Evolutionary conservation across 495 filamentous ascomycete species (phyloP).

Genomic region (Tuber umbilicatum): DNA sequence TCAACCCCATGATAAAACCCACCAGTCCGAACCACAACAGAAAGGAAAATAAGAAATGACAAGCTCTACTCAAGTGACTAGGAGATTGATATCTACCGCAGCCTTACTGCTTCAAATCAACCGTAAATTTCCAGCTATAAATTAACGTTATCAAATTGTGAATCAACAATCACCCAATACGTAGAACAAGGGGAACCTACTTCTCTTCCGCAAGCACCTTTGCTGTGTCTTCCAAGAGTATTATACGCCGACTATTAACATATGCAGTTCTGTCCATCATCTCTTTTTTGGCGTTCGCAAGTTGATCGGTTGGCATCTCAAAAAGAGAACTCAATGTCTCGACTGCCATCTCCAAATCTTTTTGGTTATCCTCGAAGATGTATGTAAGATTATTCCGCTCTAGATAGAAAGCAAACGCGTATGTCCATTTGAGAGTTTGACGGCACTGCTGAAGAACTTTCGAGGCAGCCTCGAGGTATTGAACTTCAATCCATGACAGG

Average conservation of each 20-base stretch:
- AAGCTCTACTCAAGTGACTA: slow-evolving; percentile 1
- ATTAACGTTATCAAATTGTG: slow-evolving; percentile 15
- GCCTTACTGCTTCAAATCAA: slow-evolving; percentile 29
- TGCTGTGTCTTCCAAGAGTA: slow-evolving; percentile 83
- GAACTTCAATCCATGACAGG: slow-evolving; percentile 98
- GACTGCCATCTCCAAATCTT: slow-evolving; percentile 93
- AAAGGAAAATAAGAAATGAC: slow-evolving; percentile 1
- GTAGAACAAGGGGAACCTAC: slow-evolving; percentile 38
- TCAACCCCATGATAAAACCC: slow-evolving; percentile 1
- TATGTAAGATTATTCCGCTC: slow-evolving; percentile 90
- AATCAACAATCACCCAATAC: not conserved
- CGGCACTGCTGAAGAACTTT: slow-evolving; percentile 92
- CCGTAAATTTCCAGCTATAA: slow-evolving; percentile 41
- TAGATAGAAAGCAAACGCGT: slow-evolving; percentile 95
- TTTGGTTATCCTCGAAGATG: slow-evolving; percentile 98
- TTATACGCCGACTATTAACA: slow-evolving; percentile 84
- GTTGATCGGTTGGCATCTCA: slow-evolving; percentile 81
- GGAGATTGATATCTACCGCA: not conserved
- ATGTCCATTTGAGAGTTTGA: slow-evolving; percentile 97
- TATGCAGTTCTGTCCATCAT: slow-evolving; percentile 98
- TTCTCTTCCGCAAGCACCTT: slow-evolving; percentile 80
- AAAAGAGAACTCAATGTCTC: slow-evolving; percentile 96
- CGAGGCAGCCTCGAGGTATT: slow-evolving; percentile 87
- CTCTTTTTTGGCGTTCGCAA: slow-evolving; percentile 80
- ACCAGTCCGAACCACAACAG: not conserved